phyloP scores from a whole-genome alignment of 148 eudicot genomes.

The Cornus suecica region DNA sequence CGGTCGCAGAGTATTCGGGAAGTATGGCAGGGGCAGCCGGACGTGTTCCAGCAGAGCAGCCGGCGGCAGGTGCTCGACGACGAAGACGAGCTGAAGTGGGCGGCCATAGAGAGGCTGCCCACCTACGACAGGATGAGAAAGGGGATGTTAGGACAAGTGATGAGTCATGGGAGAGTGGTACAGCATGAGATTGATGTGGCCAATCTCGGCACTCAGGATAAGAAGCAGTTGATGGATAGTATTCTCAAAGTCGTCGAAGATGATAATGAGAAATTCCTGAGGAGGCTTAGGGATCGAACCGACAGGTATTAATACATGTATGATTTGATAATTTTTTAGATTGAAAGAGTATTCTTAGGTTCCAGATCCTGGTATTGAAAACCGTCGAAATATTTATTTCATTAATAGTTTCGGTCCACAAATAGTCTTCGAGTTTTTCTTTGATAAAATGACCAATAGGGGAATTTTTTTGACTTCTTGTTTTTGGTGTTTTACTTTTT shows the following conservation, averaged over 20 bases:
- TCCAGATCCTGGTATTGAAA: too few species aligned
- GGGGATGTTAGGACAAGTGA: conserved; percentile 23
- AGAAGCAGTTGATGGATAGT: conserved; percentile 31
- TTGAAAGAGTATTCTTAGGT: too few species aligned
- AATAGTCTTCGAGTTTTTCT: too few species aligned
- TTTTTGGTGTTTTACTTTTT: too few species aligned
- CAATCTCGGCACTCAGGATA: conserved; percentile 22
- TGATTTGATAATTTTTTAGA: too few species aligned
- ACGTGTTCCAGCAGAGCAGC: conserved; percentile 26
- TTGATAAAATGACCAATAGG: too few species aligned
- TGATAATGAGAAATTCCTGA: conserved; percentile 39
- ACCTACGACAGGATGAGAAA: conserved; percentile 35
- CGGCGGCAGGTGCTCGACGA: conserved; percentile 20
- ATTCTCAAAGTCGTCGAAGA: conserved; percentile 33
- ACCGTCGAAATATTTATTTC: too few species aligned
- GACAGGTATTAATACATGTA: too few species aligned
- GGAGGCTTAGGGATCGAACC: conserved; percentile 26
- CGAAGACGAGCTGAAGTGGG: conserved; percentile 40
- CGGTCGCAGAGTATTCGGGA: conserved; percentile 24
- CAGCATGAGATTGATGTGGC: conserved; percentile 31
- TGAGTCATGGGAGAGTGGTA: conserved; percentile 22
- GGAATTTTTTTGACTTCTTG: too few species aligned
- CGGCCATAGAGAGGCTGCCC: conserved; percentile 39
- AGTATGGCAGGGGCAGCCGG: conserved; percentile 21
- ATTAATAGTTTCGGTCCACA: too few species aligned